Evolutionary conservation across 495 filamentous ascomycete species (phyloP).

Genomic region (Trichoderma orchidacearum): DNA sequence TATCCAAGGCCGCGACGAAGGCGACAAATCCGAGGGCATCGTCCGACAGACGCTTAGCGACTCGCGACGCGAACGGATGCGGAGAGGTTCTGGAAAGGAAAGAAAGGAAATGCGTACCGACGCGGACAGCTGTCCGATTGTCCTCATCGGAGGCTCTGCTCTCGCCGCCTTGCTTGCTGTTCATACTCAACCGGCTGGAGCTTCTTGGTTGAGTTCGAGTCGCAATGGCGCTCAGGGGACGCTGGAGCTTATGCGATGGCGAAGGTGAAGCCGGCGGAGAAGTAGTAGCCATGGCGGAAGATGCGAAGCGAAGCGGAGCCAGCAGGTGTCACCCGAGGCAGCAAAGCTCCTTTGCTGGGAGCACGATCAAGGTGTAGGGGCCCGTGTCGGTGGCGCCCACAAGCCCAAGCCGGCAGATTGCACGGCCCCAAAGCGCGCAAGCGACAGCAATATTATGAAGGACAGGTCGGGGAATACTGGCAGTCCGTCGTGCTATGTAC

Average conservation of each 20-base stretch:
- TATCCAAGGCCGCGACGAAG: constrained; percentile 8
- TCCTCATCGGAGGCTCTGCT: constrained; percentile 92
- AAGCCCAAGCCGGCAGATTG: background rate
- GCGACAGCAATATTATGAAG: background rate
- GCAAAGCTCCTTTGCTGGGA: background rate
- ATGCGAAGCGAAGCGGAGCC: constrained; percentile 2
- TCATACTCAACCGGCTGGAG: constrained; percentile 81
- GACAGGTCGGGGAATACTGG: background rate
- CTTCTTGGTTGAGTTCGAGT: constrained; percentile 55
- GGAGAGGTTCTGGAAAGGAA: constrained; percentile 5
- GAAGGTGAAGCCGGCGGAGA: constrained; percentile 41
- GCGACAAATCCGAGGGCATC: too few species aligned
- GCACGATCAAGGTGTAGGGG: background rate
- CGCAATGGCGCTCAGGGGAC: constrained; percentile 80
- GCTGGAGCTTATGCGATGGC: constrained; percentile 28
- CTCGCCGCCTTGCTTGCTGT: constrained; percentile 62
- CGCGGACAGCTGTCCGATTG: constrained; percentile 93
- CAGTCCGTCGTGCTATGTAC: too few species aligned
- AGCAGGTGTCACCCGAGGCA: background rate
- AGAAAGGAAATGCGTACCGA: constrained; percentile 56
- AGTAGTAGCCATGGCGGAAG: constrained; percentile 34
- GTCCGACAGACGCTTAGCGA: too few species aligned
- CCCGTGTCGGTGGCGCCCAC: background rate
- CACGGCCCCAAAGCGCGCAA: background rate
- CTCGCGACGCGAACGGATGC: too few species aligned